A percentile compares a stretch with the other conserved stretches of the same genome.
phyloP scores from a whole-genome alignment of 2,329 filamentous ascomycete species.

The Cryphonectria naterciae region DNA sequence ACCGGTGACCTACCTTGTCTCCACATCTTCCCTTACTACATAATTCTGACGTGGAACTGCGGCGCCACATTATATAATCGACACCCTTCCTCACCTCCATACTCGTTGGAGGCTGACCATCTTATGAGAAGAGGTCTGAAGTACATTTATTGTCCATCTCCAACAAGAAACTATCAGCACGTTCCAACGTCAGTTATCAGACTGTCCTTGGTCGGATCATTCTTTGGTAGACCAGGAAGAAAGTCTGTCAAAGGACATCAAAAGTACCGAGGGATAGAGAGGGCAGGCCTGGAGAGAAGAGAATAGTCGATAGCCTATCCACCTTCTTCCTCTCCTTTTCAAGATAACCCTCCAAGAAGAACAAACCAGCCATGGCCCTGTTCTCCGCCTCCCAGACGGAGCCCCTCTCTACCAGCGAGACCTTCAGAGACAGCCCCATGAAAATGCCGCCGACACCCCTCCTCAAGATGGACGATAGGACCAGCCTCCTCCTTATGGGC shows the following conservation, averaged over 20 bases:
- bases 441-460: neutral
- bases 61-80: neutral
- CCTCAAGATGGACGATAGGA: neutral
- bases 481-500: constrained; percentile 6
- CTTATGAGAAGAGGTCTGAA: neutral
- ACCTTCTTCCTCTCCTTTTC: neutral
- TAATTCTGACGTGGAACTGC: neutral
- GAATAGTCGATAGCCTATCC: neutral
- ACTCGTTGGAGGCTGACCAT: neutral
- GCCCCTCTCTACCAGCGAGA: neutral
- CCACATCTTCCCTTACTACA: constrained; percentile 1
- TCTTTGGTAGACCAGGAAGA: neutral
- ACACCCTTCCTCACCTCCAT: neutral
- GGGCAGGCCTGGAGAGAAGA: neutral
- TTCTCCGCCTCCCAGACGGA: constrained; percentile 15
- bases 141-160: neutral
- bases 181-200: constrained; percentile 24
- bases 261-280: neutral
- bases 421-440: constrained; percentile 1
- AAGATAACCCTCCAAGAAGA: neutral
- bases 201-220: constrained; percentile 9
- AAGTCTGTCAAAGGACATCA: neutral
- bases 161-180: neutral
- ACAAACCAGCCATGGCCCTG: constrained; percentile 1
- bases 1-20: constrained; percentile 16